Evolutionary conservation across 1,284 basidiomycete genomes (phyloP).

Genomic region (Naganishia liquefaciens): DNA sequence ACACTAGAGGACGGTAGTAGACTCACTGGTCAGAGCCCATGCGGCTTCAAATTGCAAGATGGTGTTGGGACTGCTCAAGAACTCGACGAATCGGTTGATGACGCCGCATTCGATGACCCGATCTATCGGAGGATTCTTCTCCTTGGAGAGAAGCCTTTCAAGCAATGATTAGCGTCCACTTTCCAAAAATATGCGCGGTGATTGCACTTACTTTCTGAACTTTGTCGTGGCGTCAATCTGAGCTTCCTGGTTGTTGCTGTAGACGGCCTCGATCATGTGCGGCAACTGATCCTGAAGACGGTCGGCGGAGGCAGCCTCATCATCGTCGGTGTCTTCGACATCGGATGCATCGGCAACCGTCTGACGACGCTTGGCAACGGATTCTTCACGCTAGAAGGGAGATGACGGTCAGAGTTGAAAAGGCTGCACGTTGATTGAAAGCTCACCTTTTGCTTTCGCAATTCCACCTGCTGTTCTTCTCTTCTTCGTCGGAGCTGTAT

Average conservation of each 20-base stretch:
- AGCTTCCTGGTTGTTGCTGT: conserved; percentile 84
- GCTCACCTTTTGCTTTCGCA: conserved; percentile 78
- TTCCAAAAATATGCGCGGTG: neutral
- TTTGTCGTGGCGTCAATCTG: conserved; percentile 92
- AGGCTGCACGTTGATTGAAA: neutral
- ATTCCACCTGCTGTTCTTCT: conserved; percentile 96
- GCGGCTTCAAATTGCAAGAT: conserved; percentile 99
- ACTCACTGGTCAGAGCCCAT: conserved; percentile 87
- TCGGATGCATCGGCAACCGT: conserved; percentile 80
- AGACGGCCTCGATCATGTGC: conserved; percentile 85
- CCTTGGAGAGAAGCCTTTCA: conserved; percentile 81
- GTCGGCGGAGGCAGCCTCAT: conserved; percentile 60
- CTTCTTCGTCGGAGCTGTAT: conserved; percentile 77
- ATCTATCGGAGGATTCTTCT: conserved; percentile 99
- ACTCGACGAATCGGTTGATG: conserved; percentile 95
- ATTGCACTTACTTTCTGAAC: conserved; percentile 74
- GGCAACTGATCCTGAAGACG: conserved; percentile 49
- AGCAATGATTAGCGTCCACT: neutral
- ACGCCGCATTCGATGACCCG: conserved; percentile 97
- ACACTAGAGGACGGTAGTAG: too few relatives aligned
- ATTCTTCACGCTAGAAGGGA: conserved; percentile 71
- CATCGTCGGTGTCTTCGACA: conserved; percentile 68
- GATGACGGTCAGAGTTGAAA: neutral
- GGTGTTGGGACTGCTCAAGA: conserved; percentile 80
- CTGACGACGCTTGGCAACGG: conserved; percentile 93